Evolutionary conservation across 106 monocot genomes (phyloP), one percentile per base, ranked within the genome.

Genomic region (Dendrobium nobile): DNA sequence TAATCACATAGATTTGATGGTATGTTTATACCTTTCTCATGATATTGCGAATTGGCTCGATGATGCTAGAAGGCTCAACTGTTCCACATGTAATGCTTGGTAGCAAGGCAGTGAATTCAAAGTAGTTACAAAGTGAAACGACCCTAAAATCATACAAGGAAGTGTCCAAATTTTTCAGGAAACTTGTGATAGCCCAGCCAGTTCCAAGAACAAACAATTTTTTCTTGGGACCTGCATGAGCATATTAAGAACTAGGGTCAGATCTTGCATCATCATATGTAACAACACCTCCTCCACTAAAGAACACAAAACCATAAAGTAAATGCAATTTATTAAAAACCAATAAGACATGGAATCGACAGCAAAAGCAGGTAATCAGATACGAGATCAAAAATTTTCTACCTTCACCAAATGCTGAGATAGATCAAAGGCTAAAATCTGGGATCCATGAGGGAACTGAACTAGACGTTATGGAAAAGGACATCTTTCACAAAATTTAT

Each of bases 1-100:
- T 3, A 28, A 70, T 11, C 3, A 1, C 27, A 33, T 2, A 31
- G 13, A 59, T 7, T 31, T 9, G 9, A 70, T 70, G 33, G 37
- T 70, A 3, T 33, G 33, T 33, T 70, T 13, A 22, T 78, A 90
- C 95, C 95, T 89, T 95, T 79, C 56, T 87, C 9, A 92, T 83
- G 40, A 95, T 90, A 22, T 89, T 95, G 11, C 95, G 90, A 56
- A 95, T 82, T 10, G 95, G 95, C 75, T 95, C 95, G 65, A 87
- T 83, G 58, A 95, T 88, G 55, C 95, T 95, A n/a, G 92, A 87
- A 40, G 90, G 89, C 79, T 95, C 95, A 4, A 95, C 90, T 6
- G 95, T 92, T 75, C 95, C 95, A 89, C 92, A 92, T n/a, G 95
- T 92, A 67, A 95, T 89, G 72, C 95, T 95, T 59, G 95, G 95